phyloP scores from a whole-genome alignment of 805 yeast species.

The Candida chauliodis region DNA sequence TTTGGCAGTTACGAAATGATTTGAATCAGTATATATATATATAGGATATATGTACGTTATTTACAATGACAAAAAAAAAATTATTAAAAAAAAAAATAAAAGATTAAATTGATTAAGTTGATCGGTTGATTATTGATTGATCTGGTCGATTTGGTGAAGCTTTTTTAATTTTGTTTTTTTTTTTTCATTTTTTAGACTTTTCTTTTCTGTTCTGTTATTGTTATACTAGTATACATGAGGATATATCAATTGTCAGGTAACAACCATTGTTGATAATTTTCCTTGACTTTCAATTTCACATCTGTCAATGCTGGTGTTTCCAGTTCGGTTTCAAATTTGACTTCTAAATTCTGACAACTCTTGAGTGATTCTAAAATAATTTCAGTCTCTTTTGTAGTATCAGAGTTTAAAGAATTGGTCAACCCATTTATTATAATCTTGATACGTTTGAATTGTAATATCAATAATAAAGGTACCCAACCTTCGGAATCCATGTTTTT shows the following conservation, averaged over 20 bases:
- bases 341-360: slow-evolving; percentile 51
- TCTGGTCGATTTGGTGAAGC: no score
- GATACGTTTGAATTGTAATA: slow-evolving; percentile 75
- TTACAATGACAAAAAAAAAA: background rate
- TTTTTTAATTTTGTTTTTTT: no score
- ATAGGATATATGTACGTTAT: no score
- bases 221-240: no score
- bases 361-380: slow-evolving; percentile 52
- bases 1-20: slow-evolving; percentile 31
- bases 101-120: background rate
- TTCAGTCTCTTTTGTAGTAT: slow-evolving; percentile 17
- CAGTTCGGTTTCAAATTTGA: slow-evolving; percentile 31
- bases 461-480: slow-evolving; percentile 57
- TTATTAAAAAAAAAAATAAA: slow-evolving; percentile 1
- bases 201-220: no score
- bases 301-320: slow-evolving; percentile 37
- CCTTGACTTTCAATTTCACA: slow-evolving; percentile 57
- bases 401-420: slow-evolving; percentile 28
- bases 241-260: slow-evolving; percentile 25
- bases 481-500: slow-evolving; percentile 78
- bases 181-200: no score
- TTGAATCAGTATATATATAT: no score
- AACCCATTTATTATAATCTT: slow-evolving; percentile 47
- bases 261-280: slow-evolving; percentile 65
- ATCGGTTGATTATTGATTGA: no score